Conservation (phyloP, 163 green algal species). For the Trebouxia gelatinosa region DNA sequence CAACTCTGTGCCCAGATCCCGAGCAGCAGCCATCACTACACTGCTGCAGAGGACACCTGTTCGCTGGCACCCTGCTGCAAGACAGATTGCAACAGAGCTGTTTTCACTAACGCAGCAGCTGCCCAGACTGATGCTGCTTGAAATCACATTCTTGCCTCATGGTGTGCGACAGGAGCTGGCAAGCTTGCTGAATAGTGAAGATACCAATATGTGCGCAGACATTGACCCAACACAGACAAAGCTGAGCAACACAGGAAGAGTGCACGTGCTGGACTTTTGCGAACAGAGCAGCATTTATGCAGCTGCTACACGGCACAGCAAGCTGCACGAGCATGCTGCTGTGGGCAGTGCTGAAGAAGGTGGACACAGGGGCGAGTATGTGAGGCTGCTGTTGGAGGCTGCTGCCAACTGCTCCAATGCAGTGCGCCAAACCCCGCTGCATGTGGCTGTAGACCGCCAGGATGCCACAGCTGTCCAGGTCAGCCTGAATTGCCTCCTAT, state of each 20-base stretch:
- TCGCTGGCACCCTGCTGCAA: neutral
- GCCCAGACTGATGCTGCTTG: neutral
- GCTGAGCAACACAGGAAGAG: neutral
- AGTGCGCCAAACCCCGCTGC: constrained; percentile 62
- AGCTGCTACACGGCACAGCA: neutral
- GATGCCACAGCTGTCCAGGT: constrained; percentile 9
- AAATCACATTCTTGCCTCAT: constrained; percentile 23
- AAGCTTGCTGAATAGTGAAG: too few species aligned
- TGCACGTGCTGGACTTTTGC: constrained; percentile 5
- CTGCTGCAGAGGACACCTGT: neutral
- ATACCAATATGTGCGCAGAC: too few species aligned
- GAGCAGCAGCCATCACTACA: neutral
- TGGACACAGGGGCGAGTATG: neutral
- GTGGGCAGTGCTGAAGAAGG: neutral
- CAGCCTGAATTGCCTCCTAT: neutral
- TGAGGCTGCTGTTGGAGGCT: constrained; percentile 40
- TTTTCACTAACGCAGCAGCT: neutral
- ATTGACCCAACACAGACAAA: too few species aligned
- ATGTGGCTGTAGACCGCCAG: constrained; percentile 50
- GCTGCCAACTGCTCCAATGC: constrained; percentile 66
- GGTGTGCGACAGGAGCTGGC: neutral
- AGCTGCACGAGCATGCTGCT: neutral
- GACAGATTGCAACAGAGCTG: neutral
- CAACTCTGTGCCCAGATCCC: neutral
- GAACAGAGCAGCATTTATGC: constrained; percentile 4